phyloP scores from a whole-genome alignment of 768 basidiomycete species.

The Clitopilus hobsonii region DNA sequence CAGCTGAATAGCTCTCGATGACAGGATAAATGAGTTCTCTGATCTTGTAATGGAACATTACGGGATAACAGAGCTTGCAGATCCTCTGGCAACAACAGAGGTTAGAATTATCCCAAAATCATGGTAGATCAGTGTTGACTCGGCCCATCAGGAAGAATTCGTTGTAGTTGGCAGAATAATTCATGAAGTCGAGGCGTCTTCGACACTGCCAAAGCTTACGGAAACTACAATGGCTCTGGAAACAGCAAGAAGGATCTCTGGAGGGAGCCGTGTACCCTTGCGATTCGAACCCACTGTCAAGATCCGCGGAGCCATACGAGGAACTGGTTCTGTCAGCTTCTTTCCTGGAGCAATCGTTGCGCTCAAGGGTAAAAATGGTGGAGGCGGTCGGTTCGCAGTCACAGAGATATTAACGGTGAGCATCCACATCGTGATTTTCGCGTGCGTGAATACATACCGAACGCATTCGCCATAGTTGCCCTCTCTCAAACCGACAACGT shows the following conservation, averaged over 20 bases:
- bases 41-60: conserved; percentile 71
- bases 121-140: too few species aligned
- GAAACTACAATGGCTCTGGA: conserved; percentile 78
- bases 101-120: conserved; percentile 27
- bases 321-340: conserved; percentile 62
- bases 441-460: conserved; percentile 14
- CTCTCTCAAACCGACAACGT: conserved; percentile 6
- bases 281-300: conserved; percentile 64
- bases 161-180: conserved; percentile 72
- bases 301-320: conserved; percentile 59
- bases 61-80: conserved; percentile 67
- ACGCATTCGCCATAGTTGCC: neutral
- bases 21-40: conserved; percentile 82
- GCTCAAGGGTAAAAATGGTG: conserved; percentile 85
- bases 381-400: conserved; percentile 82
- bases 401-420: conserved; percentile 78
- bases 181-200: conserved; percentile 57
- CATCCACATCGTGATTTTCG: conserved; percentile 6
- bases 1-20: conserved; percentile 62
- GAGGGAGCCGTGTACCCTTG: conserved; percentile 63
- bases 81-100: conserved; percentile 49
- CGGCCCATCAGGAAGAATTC: conserved; percentile 63
- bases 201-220: conserved; percentile 57
- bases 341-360: conserved; percentile 90
- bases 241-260: conserved; percentile 71